Evolutionary conservation across 257 asterid species (phyloP).

Genomic region (Euphrasia confusa): DNA sequence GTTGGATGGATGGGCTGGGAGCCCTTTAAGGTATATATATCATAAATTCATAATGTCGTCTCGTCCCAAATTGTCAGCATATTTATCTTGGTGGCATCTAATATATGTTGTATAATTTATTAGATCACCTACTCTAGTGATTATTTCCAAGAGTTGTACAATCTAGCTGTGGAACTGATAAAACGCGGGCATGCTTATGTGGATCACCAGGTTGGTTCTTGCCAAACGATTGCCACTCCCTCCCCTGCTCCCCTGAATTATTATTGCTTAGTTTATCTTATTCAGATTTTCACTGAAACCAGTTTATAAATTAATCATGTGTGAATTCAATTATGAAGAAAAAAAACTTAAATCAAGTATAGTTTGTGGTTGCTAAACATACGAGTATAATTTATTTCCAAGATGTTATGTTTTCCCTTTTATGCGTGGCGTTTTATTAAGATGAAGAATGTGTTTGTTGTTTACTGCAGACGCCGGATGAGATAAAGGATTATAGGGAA

Average conservation of each 20-base stretch:
- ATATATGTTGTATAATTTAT: conserved; percentile 22
- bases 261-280: background rate
- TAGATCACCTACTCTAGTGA: conserved; percentile 92
- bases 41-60: conserved; percentile 25
- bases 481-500: conserved; percentile 87
- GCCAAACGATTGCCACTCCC: background rate
- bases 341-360: too few species aligned
- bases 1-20: conserved; percentile 99
- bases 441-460: background rate
- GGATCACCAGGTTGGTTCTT: conserved; percentile 77
- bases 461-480: conserved; percentile 67
- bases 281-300: conserved; percentile 6
- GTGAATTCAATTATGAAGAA: too few species aligned
- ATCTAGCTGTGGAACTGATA: conserved; percentile 87
- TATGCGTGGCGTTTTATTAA: background rate
- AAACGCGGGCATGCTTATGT: conserved; percentile 86
- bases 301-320: background rate
- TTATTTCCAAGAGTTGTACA: conserved; percentile 86
- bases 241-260: background rate
- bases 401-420: conserved; percentile 17
- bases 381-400: too few species aligned
- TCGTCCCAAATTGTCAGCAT: background rate
- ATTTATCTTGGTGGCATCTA: conserved; percentile 14
- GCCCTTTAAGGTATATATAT: conserved; percentile 86
- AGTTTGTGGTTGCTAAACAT: too few species aligned